Evolutionary conservation across 2,329 filamentous ascomycete genomes (phyloP), one percentile per base, ranked within the genome.

Genomic region (Whalleya microplaca): DNA sequence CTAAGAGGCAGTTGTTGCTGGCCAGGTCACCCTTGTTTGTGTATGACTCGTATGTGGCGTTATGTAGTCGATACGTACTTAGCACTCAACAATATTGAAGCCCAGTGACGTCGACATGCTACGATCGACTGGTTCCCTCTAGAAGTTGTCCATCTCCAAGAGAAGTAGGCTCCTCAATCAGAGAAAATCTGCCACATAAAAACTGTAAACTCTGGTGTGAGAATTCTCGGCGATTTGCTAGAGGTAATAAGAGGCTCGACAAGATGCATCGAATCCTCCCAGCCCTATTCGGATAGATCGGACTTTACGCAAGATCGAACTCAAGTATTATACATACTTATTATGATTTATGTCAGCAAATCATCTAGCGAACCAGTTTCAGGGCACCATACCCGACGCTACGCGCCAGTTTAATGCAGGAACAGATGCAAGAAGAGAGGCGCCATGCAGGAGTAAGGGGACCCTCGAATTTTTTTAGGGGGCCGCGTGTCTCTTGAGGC

Each of bases 371-470:
- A 55, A 51, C 53, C 47, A 53, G 48, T 55, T 19, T 18, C 14
- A 41, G 16, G 16, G 8, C 32, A 37, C 32, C 32, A 14, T 12
- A 14, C 32, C 32, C 32, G 8, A 37, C 32, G 10, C 32, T 37
- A 14, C 32, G 32, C 32, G 14, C 32, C 9, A 16, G 8, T 37
- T 56, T 57, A 62, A 62, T 62, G 59, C 59, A 62, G 59, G 59
- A 59, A 62, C 59, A 59, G n/a, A 59, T 20, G 45, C 53, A 37
- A 37, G 12, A 29, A 12, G 10, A 37, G 32, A 51, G 21, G 16
- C 20, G 41, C 41, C 48, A 61, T 59, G 59, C 59, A 62, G 49
- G 59, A 54, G 48, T 52, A 48, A 59, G 56, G 59, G 59, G 59
- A 19, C 48, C 53, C 51, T 51, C 32, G 46, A 51, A 45, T 50